Conservation (phyloP, 257 asterid genomes). For the Hygrophila difformis region DNA sequence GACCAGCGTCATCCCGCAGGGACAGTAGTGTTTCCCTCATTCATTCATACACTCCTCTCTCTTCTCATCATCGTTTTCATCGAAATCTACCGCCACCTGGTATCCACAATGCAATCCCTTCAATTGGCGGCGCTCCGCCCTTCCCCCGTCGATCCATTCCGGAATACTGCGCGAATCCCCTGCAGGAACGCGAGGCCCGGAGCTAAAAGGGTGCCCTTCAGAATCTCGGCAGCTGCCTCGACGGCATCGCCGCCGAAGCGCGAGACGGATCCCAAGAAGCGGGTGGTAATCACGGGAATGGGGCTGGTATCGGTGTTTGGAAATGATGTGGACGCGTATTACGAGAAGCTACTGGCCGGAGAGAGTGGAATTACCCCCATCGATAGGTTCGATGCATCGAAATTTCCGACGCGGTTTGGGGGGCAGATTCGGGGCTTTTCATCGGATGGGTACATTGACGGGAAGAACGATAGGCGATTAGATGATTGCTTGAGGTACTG, state of each 20-base stretch:
- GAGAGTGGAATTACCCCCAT: conserved; percentile 50
- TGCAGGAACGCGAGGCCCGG: conserved; percentile 23
- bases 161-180: background rate
- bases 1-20: too few relatives aligned
- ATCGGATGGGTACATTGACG: conserved; percentile 46
- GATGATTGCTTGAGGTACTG: conserved; percentile 50
- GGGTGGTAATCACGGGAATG: conserved; percentile 55
- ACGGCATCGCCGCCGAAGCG: conserved; percentile 37
- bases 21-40: too few relatives aligned
- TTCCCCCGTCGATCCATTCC: background rate
- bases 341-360: conserved; percentile 42
- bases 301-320: conserved; percentile 56
- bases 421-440: conserved; percentile 51
- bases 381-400: conserved; percentile 51
- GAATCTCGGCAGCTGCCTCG: conserved; percentile 29
- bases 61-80: conserved; percentile 18
- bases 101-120: conserved; percentile 33
- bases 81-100: conserved; percentile 19
- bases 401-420: conserved; percentile 50
- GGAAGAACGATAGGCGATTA: conserved; percentile 47
- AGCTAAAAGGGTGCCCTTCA: conserved; percentile 21
- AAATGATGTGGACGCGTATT: conserved; percentile 42
- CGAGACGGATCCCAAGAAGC: conserved; percentile 56
- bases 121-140: conserved; percentile 29
- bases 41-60: too few relatives aligned